Evolutionary conservation across 148 eudicot species (phyloP).

Genomic region (Pharnaceum exiguum): DNA sequence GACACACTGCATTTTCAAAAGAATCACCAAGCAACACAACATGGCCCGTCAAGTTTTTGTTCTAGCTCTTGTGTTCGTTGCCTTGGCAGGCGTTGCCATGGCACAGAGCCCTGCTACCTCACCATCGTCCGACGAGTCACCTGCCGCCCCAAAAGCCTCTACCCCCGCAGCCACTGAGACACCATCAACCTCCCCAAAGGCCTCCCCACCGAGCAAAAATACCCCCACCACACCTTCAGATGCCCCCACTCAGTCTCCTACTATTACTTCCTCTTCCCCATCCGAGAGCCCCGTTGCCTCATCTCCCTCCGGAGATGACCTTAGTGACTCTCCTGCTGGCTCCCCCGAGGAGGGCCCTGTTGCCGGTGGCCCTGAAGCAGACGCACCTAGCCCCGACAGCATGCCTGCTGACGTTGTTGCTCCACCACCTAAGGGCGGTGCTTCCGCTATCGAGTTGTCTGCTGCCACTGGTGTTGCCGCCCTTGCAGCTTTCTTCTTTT

Average conservation of each 20-base stretch:
- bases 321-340: background rate
- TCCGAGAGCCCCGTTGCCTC: background rate
- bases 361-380: background rate
- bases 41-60: constrained; percentile 4
- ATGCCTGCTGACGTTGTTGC: constrained; percentile 10
- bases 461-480: background rate
- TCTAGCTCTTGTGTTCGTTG: background rate
- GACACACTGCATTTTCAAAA: constrained; percentile 15
- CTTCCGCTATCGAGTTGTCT: background rate
- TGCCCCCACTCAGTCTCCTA: background rate
- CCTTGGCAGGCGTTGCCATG: background rate
- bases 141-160: background rate
- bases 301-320: background rate
- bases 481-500: background rate
- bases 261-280: background rate
- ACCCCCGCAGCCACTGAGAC: background rate
- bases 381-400: constrained; percentile 2
- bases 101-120: constrained; percentile 1
- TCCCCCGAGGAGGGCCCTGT: background rate
- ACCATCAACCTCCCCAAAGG: background rate
- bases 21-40: background rate
- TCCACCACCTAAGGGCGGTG: constrained; percentile 5
- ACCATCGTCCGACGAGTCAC: background rate
- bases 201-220: background rate
- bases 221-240: background rate